A percentile compares a stretch with the other conserved stretches of the same genome.
These are phyloP conservation scores for Misopates orontium DNA, from an alignment of 257 asterid genomes.

Conservation along the genomic window DNA sequence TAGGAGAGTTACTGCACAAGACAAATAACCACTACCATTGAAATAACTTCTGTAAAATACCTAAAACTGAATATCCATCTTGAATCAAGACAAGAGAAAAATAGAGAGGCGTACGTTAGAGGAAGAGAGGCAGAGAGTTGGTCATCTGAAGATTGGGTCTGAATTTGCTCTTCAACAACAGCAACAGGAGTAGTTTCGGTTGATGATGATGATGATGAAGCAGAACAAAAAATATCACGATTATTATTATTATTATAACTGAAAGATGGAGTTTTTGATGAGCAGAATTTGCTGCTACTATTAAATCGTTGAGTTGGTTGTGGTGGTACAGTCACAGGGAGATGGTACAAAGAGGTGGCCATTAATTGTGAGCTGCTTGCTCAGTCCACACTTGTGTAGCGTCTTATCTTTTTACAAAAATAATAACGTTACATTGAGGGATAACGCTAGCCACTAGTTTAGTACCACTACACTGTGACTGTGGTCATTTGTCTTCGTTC, in stretches of 20 bases:
- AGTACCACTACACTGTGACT: no score
- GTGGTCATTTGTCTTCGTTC: no score
- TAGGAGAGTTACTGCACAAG: background rate
- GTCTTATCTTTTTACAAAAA: no score
- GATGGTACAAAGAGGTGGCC: background rate
- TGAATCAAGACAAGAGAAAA: background rate
- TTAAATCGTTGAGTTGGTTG: background rate
- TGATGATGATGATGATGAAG: slow-evolving; percentile 63
- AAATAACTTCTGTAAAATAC: background rate
- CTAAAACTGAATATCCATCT: background rate
- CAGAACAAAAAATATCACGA: no score
- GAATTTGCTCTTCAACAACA: slow-evolving; percentile 35
- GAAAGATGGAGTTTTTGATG: background rate
- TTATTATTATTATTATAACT: no score
- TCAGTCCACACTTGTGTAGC: no score
- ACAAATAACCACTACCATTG: background rate
- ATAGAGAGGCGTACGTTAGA: no score
- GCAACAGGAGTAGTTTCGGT: slow-evolving; percentile 40
- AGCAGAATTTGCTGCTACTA: background rate
- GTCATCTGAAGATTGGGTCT: background rate
- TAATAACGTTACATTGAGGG: no score
- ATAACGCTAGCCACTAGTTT: no score
- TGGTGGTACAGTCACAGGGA: background rate
- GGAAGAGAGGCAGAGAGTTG: no score
- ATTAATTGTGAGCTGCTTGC: no score